Percentiles rank a stretch among this genome's conserved stretches.
Evolutionary conservation across 2,329 filamentous ascomycete species (phyloP).

Genomic region (Paraphaeosphaeria sporulosa): DNA sequence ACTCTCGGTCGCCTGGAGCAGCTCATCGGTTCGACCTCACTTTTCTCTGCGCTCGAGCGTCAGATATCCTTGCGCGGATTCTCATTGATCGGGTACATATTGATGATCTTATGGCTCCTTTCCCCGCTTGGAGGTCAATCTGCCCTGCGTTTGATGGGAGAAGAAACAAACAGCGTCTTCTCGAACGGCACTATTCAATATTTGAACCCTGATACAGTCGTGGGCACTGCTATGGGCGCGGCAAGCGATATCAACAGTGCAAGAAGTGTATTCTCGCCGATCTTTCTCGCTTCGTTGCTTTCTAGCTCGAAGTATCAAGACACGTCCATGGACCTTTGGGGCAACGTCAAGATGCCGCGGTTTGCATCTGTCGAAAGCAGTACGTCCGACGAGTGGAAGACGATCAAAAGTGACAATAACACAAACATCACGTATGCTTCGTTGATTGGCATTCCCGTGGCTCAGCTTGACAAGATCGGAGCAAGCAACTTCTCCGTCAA

Average conservation of each 20-base stretch:
- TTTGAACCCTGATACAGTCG: conserved; percentile 23
- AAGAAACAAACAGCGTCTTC: conserved; percentile 21
- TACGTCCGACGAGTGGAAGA: conserved; percentile 30
- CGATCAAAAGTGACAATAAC: conserved; percentile 9
- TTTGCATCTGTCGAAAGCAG: conserved; percentile 31
- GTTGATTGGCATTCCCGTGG: conserved; percentile 35
- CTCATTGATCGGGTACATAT: conserved; percentile 32
- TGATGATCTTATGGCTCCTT: conserved; percentile 36
- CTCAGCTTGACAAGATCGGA: conserved; percentile 15
- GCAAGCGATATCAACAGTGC: conserved; percentile 23
- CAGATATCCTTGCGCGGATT: conserved; percentile 35
- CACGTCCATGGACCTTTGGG: conserved; percentile 37
- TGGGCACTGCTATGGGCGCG: conserved; percentile 20
- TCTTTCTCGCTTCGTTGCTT: conserved; percentile 34
- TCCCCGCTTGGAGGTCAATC: conserved; percentile 42
- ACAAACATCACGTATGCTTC: conserved; percentile 34
- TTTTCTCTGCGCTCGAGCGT: conserved; percentile 41
- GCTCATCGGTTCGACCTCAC: conserved; percentile 37
- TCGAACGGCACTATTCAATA: conserved; percentile 26
- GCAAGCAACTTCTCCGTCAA: conserved; percentile 31
- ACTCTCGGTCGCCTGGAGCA: conserved; percentile 41
- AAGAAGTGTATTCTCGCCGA: conserved; percentile 28
- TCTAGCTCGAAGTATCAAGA: conserved; percentile 33
- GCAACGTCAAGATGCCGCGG: conserved; percentile 36
- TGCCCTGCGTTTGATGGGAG: conserved; percentile 33